Conservation (phyloP, 163 green algal species). For the Dunaliella salina region DNA sequence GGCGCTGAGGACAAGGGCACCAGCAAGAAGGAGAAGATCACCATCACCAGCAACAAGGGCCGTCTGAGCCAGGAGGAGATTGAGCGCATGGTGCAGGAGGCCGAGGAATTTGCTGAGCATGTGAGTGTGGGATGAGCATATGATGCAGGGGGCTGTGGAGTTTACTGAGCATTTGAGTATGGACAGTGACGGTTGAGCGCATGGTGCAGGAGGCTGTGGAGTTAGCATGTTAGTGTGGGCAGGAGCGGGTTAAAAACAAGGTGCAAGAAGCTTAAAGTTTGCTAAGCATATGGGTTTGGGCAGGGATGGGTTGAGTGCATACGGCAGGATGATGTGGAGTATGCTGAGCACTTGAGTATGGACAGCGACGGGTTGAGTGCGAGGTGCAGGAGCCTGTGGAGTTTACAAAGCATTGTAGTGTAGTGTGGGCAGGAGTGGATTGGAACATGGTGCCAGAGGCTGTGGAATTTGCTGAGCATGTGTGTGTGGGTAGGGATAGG, state of each 20-base stretch:
- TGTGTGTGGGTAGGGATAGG: too few relatives aligned
- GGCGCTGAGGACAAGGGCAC: slow-evolving; percentile 95
- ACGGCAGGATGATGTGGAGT: too few relatives aligned
- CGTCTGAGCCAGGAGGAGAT: slow-evolving; percentile 95
- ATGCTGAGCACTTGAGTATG: too few relatives aligned
- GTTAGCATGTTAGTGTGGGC: slow-evolving; percentile 71
- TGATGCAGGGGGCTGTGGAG: slow-evolving; percentile 85
- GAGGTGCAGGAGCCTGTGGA: too few relatives aligned
- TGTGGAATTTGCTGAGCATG: too few relatives aligned
- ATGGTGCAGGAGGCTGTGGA: slow-evolving; percentile 98
- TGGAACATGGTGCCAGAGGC: too few relatives aligned
- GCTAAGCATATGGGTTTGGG: too few relatives aligned
- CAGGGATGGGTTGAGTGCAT: too few relatives aligned
- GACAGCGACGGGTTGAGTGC: slow-evolving; percentile 95
- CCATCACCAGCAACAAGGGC: slow-evolving; percentile 98
- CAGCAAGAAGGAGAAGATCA: slow-evolving; percentile 98
- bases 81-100: slow-evolving; percentile 97
- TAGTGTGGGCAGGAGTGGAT: too few relatives aligned
- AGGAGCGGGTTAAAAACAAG: slow-evolving; percentile 81
- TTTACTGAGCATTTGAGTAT: slow-evolving; percentile 78
- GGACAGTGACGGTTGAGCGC: slow-evolving; percentile 96
- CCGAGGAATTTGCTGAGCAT: slow-evolving; percentile 96
- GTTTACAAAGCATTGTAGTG: too few relatives aligned
- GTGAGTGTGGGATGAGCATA: slow-evolving; percentile 69
- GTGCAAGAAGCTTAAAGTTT: slow-evolving; percentile 84